Evolutionary conservation across 2,329 filamentous ascomycete species (phyloP).

Genomic region (Pseudopyricularia javanii): DNA sequence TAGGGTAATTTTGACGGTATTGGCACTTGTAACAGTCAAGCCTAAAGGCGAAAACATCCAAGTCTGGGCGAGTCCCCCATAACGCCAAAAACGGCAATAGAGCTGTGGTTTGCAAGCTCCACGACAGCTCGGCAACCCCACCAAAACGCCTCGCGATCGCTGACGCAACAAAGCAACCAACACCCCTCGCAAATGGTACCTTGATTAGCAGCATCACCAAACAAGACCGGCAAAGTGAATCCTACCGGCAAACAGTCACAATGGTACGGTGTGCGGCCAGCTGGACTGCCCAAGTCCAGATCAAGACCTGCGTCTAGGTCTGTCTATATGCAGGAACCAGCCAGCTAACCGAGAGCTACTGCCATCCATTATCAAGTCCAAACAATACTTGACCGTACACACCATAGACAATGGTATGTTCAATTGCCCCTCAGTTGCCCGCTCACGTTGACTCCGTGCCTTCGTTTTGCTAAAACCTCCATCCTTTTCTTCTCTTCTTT

Average conservation of each 20-base stretch:
- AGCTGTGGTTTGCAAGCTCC: not conserved
- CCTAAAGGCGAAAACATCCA: too few relatives aligned
- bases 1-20: too few relatives aligned
- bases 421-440: too few relatives aligned
- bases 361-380: conserved; percentile 65
- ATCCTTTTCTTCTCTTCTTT: conserved; percentile 5
- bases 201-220: not conserved
- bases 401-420: conserved; percentile 69
- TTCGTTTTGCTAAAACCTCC: not conserved
- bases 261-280: not conserved
- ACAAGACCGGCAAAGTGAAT: not conserved
- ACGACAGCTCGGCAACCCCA: not conserved
- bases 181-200: too few relatives aligned
- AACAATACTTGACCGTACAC: conserved; percentile 93
- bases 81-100: not conserved
- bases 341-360: conserved; percentile 5
- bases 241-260: not conserved
- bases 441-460: not conserved
- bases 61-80: too few relatives aligned
- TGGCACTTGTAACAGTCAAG: too few relatives aligned
- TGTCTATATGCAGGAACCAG: too few relatives aligned
- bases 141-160: not conserved
- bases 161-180: not conserved
- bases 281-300: not conserved
- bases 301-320: too few relatives aligned